Evolutionary conservation across 1,284 basidiomycete genomes (phyloP), one percentile per base, ranked within the genome.

Genomic region (Cryptococcus sp.): DNA sequence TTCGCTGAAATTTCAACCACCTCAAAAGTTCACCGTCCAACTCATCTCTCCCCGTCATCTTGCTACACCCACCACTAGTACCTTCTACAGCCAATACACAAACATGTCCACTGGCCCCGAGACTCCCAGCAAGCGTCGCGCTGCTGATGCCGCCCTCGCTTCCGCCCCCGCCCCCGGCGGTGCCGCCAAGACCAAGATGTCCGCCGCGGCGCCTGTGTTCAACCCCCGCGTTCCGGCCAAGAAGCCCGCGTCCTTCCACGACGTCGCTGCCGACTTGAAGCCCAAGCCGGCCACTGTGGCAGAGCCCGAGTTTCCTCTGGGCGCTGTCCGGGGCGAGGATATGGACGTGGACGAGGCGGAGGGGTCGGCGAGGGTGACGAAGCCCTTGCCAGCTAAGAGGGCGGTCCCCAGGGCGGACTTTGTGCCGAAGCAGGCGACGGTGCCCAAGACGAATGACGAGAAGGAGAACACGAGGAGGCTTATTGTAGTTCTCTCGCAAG

Each of bases 401-500:
- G 37, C 21, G 24, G 36, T 72, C 28, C 73, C 70, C 56, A 66
- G 64, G 9, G 71, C 69, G 16, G 71, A 73, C 54, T 66, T 76
- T 52, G 73, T 74, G 6, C 76, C 76, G 20, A 64, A 71, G 53
- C 67, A 70, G 47, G 89, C 90, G 1, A 85, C 87, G 50, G 86
- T 91, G 16, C 82, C 89, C 8, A 87, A 86, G 67, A 84, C 78
- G 6, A 69, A 71, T 21, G 72, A 73, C 39, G 79, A 81, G 80
- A 70, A 85, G 56, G 83, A 87, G 36, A 80, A 80, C 24, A 85
- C 86, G 52, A 82, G 90, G 36, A 79, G 87, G 51, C 79, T 98
- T 24, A 96, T 90, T 65, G 93, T 98, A 46, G 84, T 98, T 2
- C 80, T 98, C n/a, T 72, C 69, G 13, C 75, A 78, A 62, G 76